A percentile compares a stretch with the other conserved stretches of the same genome.
phyloP scores from a whole-genome alignment of 2,329 filamentous ascomycete genomes.

The Aspergillus tanneri region DNA sequence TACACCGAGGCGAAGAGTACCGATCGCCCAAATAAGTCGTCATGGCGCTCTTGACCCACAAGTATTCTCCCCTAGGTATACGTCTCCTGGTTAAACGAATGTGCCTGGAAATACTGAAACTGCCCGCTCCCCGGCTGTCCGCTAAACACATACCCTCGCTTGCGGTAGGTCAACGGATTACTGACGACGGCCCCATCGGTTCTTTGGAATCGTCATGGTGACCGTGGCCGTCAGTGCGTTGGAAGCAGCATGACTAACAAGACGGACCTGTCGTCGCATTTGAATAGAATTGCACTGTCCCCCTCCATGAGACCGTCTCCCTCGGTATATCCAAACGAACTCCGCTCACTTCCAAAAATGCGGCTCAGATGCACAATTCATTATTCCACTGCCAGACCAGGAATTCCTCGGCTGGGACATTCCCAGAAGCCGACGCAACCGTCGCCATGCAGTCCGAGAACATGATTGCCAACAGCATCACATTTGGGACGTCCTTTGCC shows the following conservation, averaged over 20 bases:
- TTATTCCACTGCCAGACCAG: conserved; percentile 17
- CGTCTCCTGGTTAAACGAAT: conserved; percentile 12
- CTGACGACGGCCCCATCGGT: conserved; percentile 20
- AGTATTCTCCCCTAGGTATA: conserved; percentile 8
- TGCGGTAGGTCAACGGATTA: conserved; percentile 18
- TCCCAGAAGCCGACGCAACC: too few species aligned
- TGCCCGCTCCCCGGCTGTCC: conserved; percentile 13
- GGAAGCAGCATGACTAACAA: conserved; percentile 14
- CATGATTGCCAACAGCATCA: too few species aligned
- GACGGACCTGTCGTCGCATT: conserved; percentile 10
- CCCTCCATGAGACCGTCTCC: conserved; percentile 4
- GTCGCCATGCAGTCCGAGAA: too few species aligned
- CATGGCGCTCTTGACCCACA: conserved; percentile 20
- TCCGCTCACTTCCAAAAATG: conserved; percentile 6
- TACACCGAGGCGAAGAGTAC: conserved; percentile 15
- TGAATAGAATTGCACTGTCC: conserved; percentile 6
- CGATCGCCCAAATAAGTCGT: conserved; percentile 19
- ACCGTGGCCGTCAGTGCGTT: conserved; percentile 18
- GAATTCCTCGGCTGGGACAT: too few species aligned
- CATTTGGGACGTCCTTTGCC: too few species aligned
- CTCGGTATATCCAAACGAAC: neutral
- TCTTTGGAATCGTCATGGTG: conserved; percentile 20
- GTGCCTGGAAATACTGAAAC: conserved; percentile 19
- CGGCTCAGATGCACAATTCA: conserved; percentile 8
- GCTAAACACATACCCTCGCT: conserved; percentile 18